Conservation (phyloP, 176 grass and related monocot genomes). For the Pontederia paniculata region DNA sequence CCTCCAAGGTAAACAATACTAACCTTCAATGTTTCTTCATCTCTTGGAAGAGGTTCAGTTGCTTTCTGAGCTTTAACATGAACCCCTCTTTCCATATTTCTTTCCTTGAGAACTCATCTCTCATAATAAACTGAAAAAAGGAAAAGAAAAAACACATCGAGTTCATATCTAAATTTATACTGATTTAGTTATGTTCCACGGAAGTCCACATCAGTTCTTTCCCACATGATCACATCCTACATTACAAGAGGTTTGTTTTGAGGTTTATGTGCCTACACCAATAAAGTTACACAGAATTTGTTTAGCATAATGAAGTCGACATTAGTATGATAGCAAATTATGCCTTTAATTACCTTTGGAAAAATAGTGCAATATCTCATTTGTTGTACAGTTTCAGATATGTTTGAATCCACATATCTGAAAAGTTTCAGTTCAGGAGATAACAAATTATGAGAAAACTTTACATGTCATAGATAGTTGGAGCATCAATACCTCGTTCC, state of each 20-base stretch:
- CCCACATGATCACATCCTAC: slow-evolving; percentile 23
- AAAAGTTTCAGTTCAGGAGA: background rate
- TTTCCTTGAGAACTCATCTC: slow-evolving; percentile 74
- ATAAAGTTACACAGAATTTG: slow-evolving; percentile 16
- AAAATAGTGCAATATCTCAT: too few relatives aligned
- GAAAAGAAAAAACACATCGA: background rate
- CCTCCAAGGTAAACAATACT: slow-evolving; percentile 5
- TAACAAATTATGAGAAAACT: too few relatives aligned
- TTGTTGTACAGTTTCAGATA: too few relatives aligned
- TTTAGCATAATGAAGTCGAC: background rate
- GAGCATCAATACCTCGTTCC: slow-evolving; percentile 14
- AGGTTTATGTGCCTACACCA: slow-evolving; percentile 33
- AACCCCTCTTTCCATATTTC: slow-evolving; percentile 49
- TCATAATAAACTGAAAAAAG: slow-evolving; percentile 22
- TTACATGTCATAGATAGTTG: background rate
- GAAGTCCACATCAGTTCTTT: slow-evolving; percentile 64
- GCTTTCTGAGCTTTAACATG: slow-evolving; percentile 26
- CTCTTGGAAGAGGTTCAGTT: background rate
- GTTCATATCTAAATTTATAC: slow-evolving; percentile 1
- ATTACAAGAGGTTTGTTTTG: slow-evolving; percentile 24
- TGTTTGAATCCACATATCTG: slow-evolving; percentile 8
- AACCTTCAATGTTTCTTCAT: slow-evolving; percentile 8
- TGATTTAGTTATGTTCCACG: background rate
- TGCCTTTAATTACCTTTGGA: background rate
- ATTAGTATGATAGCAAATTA: background rate